Base-by-base conservation (phyloP, 306 rosid genomes). In the Erythrophleum fordii region DNA sequence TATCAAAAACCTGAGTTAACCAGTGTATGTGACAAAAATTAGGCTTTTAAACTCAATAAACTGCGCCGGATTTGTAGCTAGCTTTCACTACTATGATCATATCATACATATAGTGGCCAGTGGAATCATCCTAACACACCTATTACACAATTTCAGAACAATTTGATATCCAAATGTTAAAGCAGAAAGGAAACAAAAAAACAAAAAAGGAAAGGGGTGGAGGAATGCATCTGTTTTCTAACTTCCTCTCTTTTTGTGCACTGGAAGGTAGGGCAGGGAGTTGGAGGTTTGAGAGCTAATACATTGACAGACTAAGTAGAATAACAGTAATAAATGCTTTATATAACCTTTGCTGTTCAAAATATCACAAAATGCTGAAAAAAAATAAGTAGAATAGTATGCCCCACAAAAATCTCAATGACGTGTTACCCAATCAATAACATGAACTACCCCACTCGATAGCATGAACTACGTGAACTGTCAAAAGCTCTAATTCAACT, bases 1-100 rank as follows among this genome's bases (percentile, higher is more conserved):
- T 80, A 61, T 96, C 99, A 87, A 93, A 96, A 58, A 96, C 99
- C 99, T 96, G 88, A 83, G 69, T 70, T 69, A 49, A 61, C 52
- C 79, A 79, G 34, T 13, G 44, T 18, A 76, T 69, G 58, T 25
- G 58, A 84, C 56, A 53, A 29, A 18, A 8, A 28, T 77, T 86
- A 6, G 73, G 72, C 45, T 79, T 55, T 35, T 9, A 2, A 72
- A 77, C 56, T 73, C 26, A 8, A 77, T 12, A 29, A 71, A 72
- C 53, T 41, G 34, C 66, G 46, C n/a, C 71, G 25, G 74, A 59
- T 41, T 76, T 48, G 29, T 41, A 81, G 11, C 51, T 8, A 59
- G 14, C 29, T 73, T 56, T 52, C 71, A 58, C 34, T 70, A 51
- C 76, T 68, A 71, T 18, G 72, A 73, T 46, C 31, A 68, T 73